Evolutionary conservation across 1,139 yeast species (phyloP).

Genomic region (Blastobotrys persicus): DNA sequence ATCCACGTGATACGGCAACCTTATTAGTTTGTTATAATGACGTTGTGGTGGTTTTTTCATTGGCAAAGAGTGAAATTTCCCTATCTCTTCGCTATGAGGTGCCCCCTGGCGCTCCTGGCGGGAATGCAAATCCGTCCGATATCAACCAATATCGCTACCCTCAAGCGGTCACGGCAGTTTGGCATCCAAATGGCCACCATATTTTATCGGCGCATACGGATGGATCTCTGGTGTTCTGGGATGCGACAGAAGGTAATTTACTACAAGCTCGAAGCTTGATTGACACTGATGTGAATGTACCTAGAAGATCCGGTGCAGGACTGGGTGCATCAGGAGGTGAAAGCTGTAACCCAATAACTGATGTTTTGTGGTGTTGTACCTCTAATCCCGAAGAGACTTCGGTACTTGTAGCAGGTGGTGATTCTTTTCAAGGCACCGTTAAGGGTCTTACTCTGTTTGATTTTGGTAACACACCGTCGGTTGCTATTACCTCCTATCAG

Average conservation of each 20-base stretch:
- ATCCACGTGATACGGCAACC: slow-evolving; percentile 86
- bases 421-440: slow-evolving; percentile 40
- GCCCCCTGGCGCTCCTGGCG: slow-evolving; percentile 62
- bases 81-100: slow-evolving; percentile 58
- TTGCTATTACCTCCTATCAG: slow-evolving; percentile 76
- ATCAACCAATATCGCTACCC: slow-evolving; percentile 43
- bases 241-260: slow-evolving; percentile 68
- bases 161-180: slow-evolving; percentile 59
- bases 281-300: slow-evolving; percentile 62
- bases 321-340: slow-evolving; percentile 30
- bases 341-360: slow-evolving; percentile 37
- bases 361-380: slow-evolving; percentile 69
- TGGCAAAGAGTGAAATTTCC: slow-evolving; percentile 58
- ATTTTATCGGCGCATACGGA: slow-evolving; percentile 75
- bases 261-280: slow-evolving; percentile 71
- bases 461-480: slow-evolving; percentile 77
- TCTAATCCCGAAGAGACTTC: slow-evolving; percentile 78
- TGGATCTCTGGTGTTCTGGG: slow-evolving; percentile 90
- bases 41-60: slow-evolving; percentile 66
- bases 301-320: slow-evolving; percentile 31
- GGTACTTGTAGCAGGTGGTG: slow-evolving; percentile 70
- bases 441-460: slow-evolving; percentile 64
- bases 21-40: slow-evolving; percentile 70
- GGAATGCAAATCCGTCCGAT: slow-evolving; percentile 46
- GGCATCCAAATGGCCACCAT: slow-evolving; percentile 93